Percentiles rank a stretch among this genome's conserved stretches.
phyloP scores from a whole-genome alignment of 164 flowering plant species.

The Aristolochia californica region DNA sequence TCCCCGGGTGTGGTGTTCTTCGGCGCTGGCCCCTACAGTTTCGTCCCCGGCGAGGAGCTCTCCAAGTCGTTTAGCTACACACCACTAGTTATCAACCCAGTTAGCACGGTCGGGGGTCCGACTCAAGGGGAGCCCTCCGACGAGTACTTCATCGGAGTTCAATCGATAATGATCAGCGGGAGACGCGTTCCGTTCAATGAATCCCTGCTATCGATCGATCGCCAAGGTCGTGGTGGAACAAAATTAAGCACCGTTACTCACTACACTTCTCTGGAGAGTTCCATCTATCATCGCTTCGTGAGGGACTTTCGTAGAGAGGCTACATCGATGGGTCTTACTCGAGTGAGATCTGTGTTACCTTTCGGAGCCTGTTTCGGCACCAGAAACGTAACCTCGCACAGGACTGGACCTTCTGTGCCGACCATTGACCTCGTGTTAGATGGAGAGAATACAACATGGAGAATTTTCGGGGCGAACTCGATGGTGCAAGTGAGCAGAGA shows the following conservation, averaged over 20 bases:
- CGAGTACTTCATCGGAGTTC: slow-evolving; percentile 18
- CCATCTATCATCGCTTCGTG: slow-evolving; percentile 27
- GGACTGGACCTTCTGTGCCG: slow-evolving; percentile 27
- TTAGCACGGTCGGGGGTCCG: slow-evolving; percentile 1
- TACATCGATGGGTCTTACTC: slow-evolving; percentile 8
- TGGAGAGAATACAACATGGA: slow-evolving; percentile 16
- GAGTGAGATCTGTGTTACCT: slow-evolving; percentile 22
- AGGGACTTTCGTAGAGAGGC: slow-evolving; percentile 20
- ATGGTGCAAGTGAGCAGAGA: slow-evolving; percentile 24
- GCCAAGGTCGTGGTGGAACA: slow-evolving; percentile 22
- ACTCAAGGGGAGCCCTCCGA: slow-evolving; percentile 9
- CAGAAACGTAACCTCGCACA: slow-evolving; percentile 4
- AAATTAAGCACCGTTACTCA: slow-evolving; percentile 40
- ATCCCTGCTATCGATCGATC: slow-evolving; percentile 9
- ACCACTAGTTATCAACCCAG: slow-evolving; percentile 9
- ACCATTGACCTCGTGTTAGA: slow-evolving; percentile 25
- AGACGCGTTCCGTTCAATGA: slow-evolving; percentile 6
- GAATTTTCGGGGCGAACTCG: slow-evolving; percentile 28
- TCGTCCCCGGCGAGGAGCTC: slow-evolving; percentile 8
- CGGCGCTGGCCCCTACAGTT: slow-evolving; percentile 6
- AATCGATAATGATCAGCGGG: slow-evolving; percentile 7
- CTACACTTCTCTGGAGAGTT: slow-evolving; percentile 35
- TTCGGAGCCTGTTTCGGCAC: slow-evolving; percentile 24
- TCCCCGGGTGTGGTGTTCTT: slow-evolving; percentile 7
- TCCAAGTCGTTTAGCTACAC: slow-evolving; percentile 12